Conservation (phyloP, 441 rosid genomes). For the Jatropha podagrica region DNA sequence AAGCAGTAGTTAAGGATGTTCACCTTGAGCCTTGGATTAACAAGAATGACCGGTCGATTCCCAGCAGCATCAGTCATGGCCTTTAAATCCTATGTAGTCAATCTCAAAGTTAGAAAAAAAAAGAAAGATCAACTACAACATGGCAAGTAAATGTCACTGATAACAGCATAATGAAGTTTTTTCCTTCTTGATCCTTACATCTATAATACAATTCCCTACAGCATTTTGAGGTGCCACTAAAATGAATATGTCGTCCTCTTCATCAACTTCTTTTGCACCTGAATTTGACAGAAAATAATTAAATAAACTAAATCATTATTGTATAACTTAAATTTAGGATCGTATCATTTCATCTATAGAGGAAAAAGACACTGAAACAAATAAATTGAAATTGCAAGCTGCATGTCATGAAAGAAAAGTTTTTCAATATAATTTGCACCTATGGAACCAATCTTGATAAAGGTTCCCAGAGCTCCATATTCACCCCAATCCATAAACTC, state of each 20-base stretch:
- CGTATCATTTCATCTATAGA: background rate
- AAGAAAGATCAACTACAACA: background rate
- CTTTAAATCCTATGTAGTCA: slow-evolving; percentile 62
- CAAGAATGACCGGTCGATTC: slow-evolving; percentile 75
- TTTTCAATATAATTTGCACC: slow-evolving; percentile 40
- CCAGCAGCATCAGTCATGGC: slow-evolving; percentile 97
- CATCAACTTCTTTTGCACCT: slow-evolving; percentile 80
- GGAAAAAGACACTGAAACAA: background rate
- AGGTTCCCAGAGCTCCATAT: slow-evolving; percentile 77
- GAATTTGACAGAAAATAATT: slow-evolving; percentile 18
- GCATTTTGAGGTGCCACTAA: slow-evolving; percentile 98
- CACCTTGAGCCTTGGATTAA: slow-evolving; percentile 92
- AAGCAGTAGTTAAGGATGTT: slow-evolving; percentile 15
- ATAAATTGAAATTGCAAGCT: background rate
- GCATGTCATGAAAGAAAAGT: background rate
- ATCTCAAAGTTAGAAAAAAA: slow-evolving; percentile 17
- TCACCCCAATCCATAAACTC: slow-evolving; percentile 98
- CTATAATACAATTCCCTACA: slow-evolving; percentile 91
- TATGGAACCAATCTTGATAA: slow-evolving; percentile 80
- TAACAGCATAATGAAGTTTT: slow-evolving; percentile 12
- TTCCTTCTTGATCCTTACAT: slow-evolving; percentile 45
- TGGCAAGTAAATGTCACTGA: slow-evolving; percentile 4
- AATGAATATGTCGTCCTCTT: slow-evolving; percentile 85
- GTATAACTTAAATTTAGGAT: background rate
- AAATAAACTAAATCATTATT: background rate